Evolutionary conservation across 1,284 basidiomycete species (phyloP).

Genomic region (Naganishia cerealis): DNA sequence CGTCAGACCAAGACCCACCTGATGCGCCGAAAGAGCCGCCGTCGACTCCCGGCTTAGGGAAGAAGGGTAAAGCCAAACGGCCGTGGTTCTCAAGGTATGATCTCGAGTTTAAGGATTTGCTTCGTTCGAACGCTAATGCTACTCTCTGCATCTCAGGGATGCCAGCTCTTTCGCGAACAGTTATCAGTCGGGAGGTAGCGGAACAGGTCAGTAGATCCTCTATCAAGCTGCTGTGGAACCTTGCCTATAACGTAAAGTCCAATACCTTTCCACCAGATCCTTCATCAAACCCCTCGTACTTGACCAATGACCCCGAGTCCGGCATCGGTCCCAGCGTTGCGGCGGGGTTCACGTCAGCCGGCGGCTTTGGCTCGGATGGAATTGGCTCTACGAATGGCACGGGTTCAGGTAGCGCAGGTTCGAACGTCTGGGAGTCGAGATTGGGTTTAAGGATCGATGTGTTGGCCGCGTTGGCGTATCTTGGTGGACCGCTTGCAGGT

Average conservation of each 20-base stretch:
- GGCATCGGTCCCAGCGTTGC: constrained; percentile 29
- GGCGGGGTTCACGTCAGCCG: constrained; percentile 45
- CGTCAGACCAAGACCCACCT: constrained; percentile 52
- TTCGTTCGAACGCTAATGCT: constrained; percentile 48
- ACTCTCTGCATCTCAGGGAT: constrained; percentile 39
- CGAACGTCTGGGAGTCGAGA: constrained; percentile 70
- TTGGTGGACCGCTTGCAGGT: constrained; percentile 74
- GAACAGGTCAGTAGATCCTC: constrained; percentile 57
- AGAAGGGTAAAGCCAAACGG: constrained; percentile 52
- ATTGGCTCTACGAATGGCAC: constrained; percentile 37
- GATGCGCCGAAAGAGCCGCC: constrained; percentile 47
- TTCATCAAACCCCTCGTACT: constrained; percentile 43
- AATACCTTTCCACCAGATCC: constrained; percentile 41
- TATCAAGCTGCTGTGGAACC: background rate
- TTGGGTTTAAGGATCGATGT: constrained; percentile 70
- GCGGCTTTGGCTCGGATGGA: constrained; percentile 46
- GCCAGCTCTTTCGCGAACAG: constrained; percentile 45
- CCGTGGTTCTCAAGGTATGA: constrained; percentile 63
- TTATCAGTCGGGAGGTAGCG: constrained; percentile 70
- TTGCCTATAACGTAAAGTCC: background rate
- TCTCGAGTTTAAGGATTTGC: constrained; percentile 42
- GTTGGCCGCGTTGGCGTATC: constrained; percentile 67
- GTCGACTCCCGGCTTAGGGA: constrained; percentile 36
- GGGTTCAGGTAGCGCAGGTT: constrained; percentile 57
- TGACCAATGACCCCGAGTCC: constrained; percentile 49